Evolutionary conservation across 768 basidiomycete species (phyloP).

Genomic region (Mycena rosella): DNA sequence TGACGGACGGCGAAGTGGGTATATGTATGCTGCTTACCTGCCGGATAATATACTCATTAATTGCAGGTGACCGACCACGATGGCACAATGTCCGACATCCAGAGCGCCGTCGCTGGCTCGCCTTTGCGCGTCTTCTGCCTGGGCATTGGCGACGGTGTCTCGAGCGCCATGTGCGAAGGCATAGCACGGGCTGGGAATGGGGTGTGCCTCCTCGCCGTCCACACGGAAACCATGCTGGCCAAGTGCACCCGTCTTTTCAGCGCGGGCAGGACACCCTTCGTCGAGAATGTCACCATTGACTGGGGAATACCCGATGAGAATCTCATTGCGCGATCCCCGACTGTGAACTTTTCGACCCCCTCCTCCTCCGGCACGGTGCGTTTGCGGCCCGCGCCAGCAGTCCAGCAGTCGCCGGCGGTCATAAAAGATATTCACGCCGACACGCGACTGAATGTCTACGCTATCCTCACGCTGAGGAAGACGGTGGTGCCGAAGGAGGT

Average conservation of each 20-base stretch:
- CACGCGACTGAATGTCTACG: slow-evolving; percentile 50
- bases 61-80: slow-evolving; percentile 41
- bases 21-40: neutral
- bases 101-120: slow-evolving; percentile 51
- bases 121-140: slow-evolving; percentile 67
- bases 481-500: slow-evolving; percentile 48
- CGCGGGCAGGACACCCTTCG: slow-evolving; percentile 61
- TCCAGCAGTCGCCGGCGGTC: slow-evolving; percentile 52
- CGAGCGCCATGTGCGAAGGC: slow-evolving; percentile 63
- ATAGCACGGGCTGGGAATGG: slow-evolving; percentile 71
- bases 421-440: slow-evolving; percentile 53
- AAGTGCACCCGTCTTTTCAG: slow-evolving; percentile 65
- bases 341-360: slow-evolving; percentile 36
- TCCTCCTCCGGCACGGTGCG: slow-evolving; percentile 38
- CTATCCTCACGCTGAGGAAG: slow-evolving; percentile 47
- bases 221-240: slow-evolving; percentile 58
- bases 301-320: slow-evolving; percentile 57
- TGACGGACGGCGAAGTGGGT: slow-evolving; percentile 69
- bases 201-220: slow-evolving; percentile 58
- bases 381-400: slow-evolving; percentile 42
- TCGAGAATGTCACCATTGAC: slow-evolving; percentile 61
- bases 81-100: slow-evolving; percentile 40
- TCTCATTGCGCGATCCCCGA: slow-evolving; percentile 26
- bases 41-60: neutral
- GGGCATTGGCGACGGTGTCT: slow-evolving; percentile 66